Evolutionary conservation across 2,329 filamentous ascomycete genomes (phyloP).

Genomic region (Gaeumannomyces tritici): DNA sequence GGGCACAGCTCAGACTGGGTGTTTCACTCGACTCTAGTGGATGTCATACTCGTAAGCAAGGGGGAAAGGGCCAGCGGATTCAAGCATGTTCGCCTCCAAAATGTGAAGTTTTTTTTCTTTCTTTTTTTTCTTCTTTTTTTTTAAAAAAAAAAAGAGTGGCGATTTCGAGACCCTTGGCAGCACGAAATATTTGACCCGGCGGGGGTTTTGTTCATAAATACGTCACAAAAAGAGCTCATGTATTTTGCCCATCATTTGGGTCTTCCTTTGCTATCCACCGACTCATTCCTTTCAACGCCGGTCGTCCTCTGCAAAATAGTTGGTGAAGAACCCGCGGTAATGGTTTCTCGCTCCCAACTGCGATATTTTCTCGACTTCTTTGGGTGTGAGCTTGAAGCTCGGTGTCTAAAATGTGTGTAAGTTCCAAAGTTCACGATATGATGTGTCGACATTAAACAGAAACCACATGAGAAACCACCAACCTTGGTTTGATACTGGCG

Average conservation of each 20-base stretch:
- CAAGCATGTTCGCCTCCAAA: too few relatives aligned
- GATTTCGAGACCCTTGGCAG: too few relatives aligned
- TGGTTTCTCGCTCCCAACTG: conserved; percentile 49
- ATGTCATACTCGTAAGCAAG: too few relatives aligned
- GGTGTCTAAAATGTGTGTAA: conserved; percentile 20
- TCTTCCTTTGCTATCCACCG: neutral
- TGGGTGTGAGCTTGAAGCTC: conserved; percentile 47
- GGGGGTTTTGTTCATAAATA: too few relatives aligned
- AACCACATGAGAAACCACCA: neutral
- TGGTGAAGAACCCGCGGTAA: conserved; percentile 48
- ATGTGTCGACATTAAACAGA: too few relatives aligned
- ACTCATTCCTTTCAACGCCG: conserved; percentile 15
- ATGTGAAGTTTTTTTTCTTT: too few relatives aligned
- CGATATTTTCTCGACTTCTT: conserved; percentile 47
- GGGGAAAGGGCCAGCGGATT: too few relatives aligned
- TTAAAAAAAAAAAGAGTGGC: too few relatives aligned
- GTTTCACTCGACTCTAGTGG: too few relatives aligned
- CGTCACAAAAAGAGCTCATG: neutral
- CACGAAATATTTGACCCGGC: too few relatives aligned
- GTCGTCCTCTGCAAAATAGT: conserved; percentile 43
- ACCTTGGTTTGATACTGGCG: conserved; percentile 39
- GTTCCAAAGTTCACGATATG: neutral
- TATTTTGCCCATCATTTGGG: neutral
- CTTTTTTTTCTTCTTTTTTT: too few relatives aligned
- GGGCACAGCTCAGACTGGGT: too few relatives aligned